These are phyloP conservation scores for Metschnikowia gelsemii DNA, from an alignment of 805 yeast species.

Conservation along the genomic window DNA sequence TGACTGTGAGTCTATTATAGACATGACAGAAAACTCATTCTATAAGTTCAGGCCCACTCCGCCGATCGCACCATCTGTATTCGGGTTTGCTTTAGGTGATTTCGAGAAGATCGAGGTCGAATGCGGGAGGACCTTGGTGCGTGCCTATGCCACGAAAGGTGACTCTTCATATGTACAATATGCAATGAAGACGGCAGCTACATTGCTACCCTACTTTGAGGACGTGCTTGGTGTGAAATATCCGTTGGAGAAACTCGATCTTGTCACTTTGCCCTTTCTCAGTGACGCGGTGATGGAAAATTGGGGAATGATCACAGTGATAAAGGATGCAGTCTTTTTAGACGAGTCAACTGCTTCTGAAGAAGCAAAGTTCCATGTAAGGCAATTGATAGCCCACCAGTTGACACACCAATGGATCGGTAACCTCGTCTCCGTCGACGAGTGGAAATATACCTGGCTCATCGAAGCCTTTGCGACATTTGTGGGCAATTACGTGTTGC, in stretches of 20 bases:
- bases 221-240: conserved; percentile 43
- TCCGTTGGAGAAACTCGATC: conserved; percentile 65
- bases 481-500: conserved; percentile 52
- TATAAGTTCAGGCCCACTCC: conserved; percentile 55
- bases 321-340: conserved; percentile 46
- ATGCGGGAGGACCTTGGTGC: conserved; percentile 38
- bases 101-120: conserved; percentile 41
- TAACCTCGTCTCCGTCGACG: conserved; percentile 61
- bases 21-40: conserved; percentile 26
- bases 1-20: conserved; percentile 14
- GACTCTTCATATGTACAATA: conserved; percentile 46
- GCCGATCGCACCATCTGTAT: conserved; percentile 59
- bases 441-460: conserved; percentile 70
- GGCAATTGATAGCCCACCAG: conserved; percentile 68
- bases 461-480: conserved; percentile 80
- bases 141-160: conserved; percentile 57
- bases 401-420: conserved; percentile 83
- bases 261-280: conserved; percentile 67
- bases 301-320: conserved; percentile 65
- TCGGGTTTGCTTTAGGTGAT: conserved; percentile 70
- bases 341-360: conserved; percentile 24
- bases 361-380: conserved; percentile 32
- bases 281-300: conserved; percentile 82
- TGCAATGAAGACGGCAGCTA: conserved; percentile 49
- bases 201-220: conserved; percentile 50